Conservation (phyloP, 140 eudicot species). For the Anethum foeniculum region DNA sequence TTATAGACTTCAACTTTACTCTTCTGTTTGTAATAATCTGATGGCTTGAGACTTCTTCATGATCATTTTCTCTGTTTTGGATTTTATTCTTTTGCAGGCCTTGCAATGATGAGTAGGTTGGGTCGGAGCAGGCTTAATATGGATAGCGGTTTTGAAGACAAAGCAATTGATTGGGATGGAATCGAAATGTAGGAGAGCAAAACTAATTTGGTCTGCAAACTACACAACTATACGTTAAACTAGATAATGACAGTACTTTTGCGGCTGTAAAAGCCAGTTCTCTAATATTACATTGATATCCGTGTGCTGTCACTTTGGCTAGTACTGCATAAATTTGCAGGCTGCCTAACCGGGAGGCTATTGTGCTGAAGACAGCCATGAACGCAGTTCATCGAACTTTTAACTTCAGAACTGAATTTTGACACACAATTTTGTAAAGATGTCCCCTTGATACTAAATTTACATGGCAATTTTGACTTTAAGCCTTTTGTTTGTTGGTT, state of each 20-base stretch:
- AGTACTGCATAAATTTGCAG: background rate
- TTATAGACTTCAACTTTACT: background rate
- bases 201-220: background rate
- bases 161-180: constrained; percentile 1
- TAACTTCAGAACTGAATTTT: background rate
- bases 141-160: constrained; percentile 9
- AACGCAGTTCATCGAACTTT: background rate
- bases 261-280: background rate
- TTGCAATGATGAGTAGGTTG: constrained; percentile 61
- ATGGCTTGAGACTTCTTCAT: background rate
- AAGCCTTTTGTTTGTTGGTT: background rate
- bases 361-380: background rate
- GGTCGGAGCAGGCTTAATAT: constrained; percentile 42
- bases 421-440: background rate
- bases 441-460: background rate
- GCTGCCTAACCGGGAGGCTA: background rate
- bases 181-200: constrained; percentile 4
- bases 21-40: background rate
- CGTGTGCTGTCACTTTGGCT: background rate
- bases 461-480: background rate
- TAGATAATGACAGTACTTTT: background rate
- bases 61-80: background rate
- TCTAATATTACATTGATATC: background rate
- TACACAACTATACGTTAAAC: background rate
- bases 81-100: constrained; percentile 30